Evolutionary conservation across 1,284 basidiomycete species (phyloP), one percentile per base, ranked within the genome.

Genomic region (Puccinia brachypodii): DNA sequence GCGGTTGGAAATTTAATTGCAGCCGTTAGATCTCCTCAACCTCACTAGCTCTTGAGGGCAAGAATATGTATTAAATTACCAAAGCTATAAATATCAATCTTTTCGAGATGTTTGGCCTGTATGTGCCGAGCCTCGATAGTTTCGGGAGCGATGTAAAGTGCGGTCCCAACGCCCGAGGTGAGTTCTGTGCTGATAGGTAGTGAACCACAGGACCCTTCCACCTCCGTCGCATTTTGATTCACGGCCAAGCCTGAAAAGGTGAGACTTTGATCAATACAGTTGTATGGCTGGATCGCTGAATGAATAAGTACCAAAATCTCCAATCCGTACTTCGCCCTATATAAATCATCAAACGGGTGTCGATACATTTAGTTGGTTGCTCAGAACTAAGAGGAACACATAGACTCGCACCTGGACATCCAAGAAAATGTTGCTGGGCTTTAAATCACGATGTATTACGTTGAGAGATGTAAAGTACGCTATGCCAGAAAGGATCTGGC

Each of bases 1-100:
- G 44, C 22, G 47, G 53, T 50, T 53, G 13, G n/a, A n/a, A n/a
- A 36, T 40, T 42, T 33, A 42, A 72, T 50, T 9, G 13, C 14
- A 3, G 33, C 28, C n/a, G 28, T 72, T 25, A 72, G 69, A 38
- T 53, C 16, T 44, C 33, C 33, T 7, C 0, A 53, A 47, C 16
- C 16, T 47, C 1, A 9, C 14, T 31, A 50, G 25, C 44, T 28
- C 4, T 11, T 47, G 14, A n/a, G 13, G 19, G 1, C 38, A 36
- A 40, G n/a, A 44, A 60, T 53, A 22, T 4, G 66, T 19, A 33
- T 36, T 9, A 28, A 88, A 90, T 81, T 92, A 47, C 94, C 96
- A 6, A 97, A 90, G 85, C 94, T 96, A 86, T 97, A 98, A 89
- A 98, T 92, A 86, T 98, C 96, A 3, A 95, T 95, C 86, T 97